Evolutionary conservation across 208 protist genomes (phyloP), one percentile per base, ranked within the genome.

Genomic region (Angomonas ambiguus): DNA sequence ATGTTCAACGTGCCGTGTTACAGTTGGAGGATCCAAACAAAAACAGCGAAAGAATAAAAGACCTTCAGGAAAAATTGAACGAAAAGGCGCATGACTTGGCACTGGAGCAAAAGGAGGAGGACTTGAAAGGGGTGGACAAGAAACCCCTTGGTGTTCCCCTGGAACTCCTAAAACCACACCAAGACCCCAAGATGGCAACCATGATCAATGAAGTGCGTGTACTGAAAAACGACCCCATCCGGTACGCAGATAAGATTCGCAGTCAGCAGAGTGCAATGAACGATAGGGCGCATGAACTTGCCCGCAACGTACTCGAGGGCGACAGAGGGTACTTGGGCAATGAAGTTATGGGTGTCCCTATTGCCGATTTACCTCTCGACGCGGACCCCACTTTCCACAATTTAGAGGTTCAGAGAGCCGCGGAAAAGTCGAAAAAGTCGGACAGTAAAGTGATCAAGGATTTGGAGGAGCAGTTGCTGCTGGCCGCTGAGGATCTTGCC

Each of bases 31-130:
- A 89, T 69, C 71, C 73, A 2, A 58, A 16, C n/a, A 72, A 38
- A 34, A 81, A 92, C 51, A 64, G 64, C 5, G 64, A 28, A 34
- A 55, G 56, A 2, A 72, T 93, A 31, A 61, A 61, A 38, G 62
- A 76, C 30, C 64, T 89, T n/a, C 80, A 89, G 55, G 62, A 49
- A 32, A 51, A 78, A 62, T 72, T 92, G 2, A 91, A 88, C 63
- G 74, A 71, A 16, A 76, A 78, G 48, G 74, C 72, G 24, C 83
- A 83, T 59, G 76, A 87, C 62, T 62, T 93, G 48, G 83, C 87
- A 27, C 65, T 62, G 42, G 61, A 72, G 62, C 83, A 91, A 51
- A 72, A 85, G 34, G 58, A 71, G 63, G 74, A 85, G 35, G 88
- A 94, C 55, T 64, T 91, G 18, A 45, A 64, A 34, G 82, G 80